These are phyloP conservation scores for Arachis stenosperma DNA, from an alignment of 306 rosid genomes.

Conservation along the genomic window DNA sequence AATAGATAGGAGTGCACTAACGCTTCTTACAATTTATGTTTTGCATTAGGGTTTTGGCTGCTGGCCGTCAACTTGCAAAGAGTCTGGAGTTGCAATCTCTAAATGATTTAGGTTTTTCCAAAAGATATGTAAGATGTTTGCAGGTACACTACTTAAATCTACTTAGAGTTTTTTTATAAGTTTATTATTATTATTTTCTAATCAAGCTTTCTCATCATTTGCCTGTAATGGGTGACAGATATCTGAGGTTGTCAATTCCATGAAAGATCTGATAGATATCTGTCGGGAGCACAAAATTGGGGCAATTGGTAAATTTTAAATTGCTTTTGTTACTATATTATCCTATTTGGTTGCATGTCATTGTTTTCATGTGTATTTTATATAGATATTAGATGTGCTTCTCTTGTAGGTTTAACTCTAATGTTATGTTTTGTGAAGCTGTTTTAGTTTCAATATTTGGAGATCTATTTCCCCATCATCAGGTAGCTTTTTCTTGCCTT, in stretches of 20 bases:
- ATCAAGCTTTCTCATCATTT: slow-evolving; percentile 22
- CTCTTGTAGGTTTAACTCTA: neutral
- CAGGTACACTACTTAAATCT: slow-evolving; percentile 62
- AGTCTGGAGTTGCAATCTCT: slow-evolving; percentile 87
- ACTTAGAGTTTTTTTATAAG: slow-evolving; percentile 9
- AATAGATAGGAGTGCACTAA: neutral
- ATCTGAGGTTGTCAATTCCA: slow-evolving; percentile 92
- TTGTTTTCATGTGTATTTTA: neutral
- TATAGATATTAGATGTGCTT: neutral
- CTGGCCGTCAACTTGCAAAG: slow-evolving; percentile 95
- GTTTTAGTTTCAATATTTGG: neutral
- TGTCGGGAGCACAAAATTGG: slow-evolving; percentile 74
- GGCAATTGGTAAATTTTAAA: slow-evolving; percentile 64
- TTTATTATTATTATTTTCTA: neutral
- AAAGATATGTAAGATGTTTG: slow-evolving; percentile 96
- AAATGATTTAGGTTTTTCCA: slow-evolving; percentile 93
- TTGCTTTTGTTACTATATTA: no score
- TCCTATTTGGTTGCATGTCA: neutral
- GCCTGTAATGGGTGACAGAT: slow-evolving; percentile 60
- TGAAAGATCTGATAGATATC: slow-evolving; percentile 92
- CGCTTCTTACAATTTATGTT: slow-evolving; percentile 35
- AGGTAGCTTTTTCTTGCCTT: slow-evolving; percentile 10
- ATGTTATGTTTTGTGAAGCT: neutral
- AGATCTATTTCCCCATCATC: neutral
- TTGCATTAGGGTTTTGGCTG: slow-evolving; percentile 76